Percentiles rank a stretch among this genome's conserved stretches.
phyloP scores from a whole-genome alignment of 805 yeast species.

The Ogataea trehaloabstinens region DNA sequence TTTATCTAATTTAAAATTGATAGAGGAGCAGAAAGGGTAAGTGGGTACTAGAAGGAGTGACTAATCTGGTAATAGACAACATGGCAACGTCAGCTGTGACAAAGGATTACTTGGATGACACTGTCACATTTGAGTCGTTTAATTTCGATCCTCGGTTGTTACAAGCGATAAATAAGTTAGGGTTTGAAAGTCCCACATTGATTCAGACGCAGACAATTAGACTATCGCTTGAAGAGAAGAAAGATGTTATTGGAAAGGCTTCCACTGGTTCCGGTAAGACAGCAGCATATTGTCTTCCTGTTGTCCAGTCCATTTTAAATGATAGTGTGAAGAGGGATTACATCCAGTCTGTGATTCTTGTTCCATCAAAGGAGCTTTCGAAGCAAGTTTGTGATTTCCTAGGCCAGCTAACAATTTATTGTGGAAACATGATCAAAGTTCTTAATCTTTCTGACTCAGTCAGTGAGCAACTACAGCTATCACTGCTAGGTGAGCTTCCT shows the following conservation, averaged over 20 bases:
- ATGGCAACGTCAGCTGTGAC: conserved; percentile 48
- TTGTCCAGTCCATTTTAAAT: conserved; percentile 69
- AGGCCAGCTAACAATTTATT: conserved; percentile 64
- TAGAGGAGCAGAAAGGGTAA: too few species aligned
- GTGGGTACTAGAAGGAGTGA: too few species aligned
- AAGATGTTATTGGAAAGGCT: conserved; percentile 92
- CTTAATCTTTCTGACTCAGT: conserved; percentile 64
- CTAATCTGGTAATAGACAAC: not conserved
- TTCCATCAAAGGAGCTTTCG: conserved; percentile 91
- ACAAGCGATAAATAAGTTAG: conserved; percentile 80
- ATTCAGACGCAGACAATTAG: conserved; percentile 93
- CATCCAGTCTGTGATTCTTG: conserved; percentile 67
- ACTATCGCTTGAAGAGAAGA: conserved; percentile 81
- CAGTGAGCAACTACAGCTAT: conserved; percentile 66
- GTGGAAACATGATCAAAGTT: conserved; percentile 61
- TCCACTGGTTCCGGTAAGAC: conserved; percentile 97
- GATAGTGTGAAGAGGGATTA: conserved; percentile 32
- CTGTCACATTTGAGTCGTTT: conserved; percentile 69
- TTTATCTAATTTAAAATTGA: too few species aligned
- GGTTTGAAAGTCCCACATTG: conserved; percentile 83
- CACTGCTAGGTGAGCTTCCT: conserved; percentile 72
- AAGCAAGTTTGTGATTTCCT: conserved; percentile 77
- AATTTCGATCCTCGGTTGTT: conserved; percentile 77
- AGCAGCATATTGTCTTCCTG: conserved; percentile 84
- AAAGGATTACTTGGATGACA: conserved; percentile 68